Evolutionary conservation across 805 yeast species (phyloP).

Genomic region (Blastobotrys terrestris): DNA sequence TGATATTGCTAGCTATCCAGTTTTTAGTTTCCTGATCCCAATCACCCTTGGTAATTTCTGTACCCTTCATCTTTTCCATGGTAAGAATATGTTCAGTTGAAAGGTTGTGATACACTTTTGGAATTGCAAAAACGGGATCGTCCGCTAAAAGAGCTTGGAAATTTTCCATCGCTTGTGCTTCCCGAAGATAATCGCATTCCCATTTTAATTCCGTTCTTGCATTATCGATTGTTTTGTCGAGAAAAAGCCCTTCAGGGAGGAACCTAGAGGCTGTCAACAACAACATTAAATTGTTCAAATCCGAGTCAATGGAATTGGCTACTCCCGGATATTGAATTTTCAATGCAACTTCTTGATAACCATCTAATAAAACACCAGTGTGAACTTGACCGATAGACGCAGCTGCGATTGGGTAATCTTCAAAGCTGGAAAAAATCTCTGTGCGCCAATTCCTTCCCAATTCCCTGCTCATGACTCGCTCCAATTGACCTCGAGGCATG

Average conservation of each 20-base stretch:
- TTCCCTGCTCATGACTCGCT: constrained; percentile 62
- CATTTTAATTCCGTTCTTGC: constrained; percentile 91
- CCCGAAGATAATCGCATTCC: constrained; percentile 96
- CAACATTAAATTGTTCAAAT: constrained; percentile 76
- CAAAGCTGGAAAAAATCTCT: constrained; percentile 61
- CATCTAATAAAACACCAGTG: constrained; percentile 56
- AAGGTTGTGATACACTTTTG: constrained; percentile 67
- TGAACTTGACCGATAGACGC: constrained; percentile 98
- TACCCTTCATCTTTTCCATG: constrained; percentile 83
- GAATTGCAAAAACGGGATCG: constrained; percentile 67
- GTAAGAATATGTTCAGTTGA: constrained; percentile 82
- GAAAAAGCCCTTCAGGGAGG: constrained; percentile 84
- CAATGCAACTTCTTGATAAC: constrained; percentile 70
- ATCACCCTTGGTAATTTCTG: constrained; percentile 66
- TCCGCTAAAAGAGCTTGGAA: constrained; percentile 57
- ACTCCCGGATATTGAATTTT: constrained; percentile 98
- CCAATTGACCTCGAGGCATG: constrained; percentile 91
- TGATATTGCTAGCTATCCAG: constrained; percentile 77
- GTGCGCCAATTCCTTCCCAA: constrained; percentile 77
- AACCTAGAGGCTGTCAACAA: constrained; percentile 79
- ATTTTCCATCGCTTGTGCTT: constrained; percentile 67
- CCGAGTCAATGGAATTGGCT: constrained; percentile 87
- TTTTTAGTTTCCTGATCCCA: constrained; percentile 69
- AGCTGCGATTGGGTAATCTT: constrained; percentile 90
- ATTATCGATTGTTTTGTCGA: constrained; percentile 87